Evolutionary conservation across 257 asterid species (phyloP).

Genomic region (Solanum gracilifrons): DNA sequence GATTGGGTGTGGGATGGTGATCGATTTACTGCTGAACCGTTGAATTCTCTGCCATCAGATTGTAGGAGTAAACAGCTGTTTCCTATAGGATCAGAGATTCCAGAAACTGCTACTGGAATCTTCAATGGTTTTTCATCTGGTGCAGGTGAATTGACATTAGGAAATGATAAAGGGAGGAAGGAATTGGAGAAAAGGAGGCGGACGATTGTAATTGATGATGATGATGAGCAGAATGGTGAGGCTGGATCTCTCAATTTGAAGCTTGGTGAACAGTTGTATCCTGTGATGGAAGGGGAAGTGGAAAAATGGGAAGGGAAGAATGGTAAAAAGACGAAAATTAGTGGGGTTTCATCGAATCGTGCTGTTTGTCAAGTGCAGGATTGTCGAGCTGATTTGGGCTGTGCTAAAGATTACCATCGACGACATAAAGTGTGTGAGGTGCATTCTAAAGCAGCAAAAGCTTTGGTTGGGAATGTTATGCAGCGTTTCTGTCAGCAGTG

Average conservation of each 20-base stretch:
- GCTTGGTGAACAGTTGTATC: slow-evolving; percentile 65
- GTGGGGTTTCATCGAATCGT: slow-evolving; percentile 29
- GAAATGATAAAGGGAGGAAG: slow-evolving; percentile 42
- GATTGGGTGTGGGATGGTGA: slow-evolving; percentile 98
- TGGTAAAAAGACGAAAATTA: slow-evolving; percentile 61
- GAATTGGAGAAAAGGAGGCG: slow-evolving; percentile 71
- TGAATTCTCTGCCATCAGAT: slow-evolving; percentile 41
- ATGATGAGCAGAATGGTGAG: slow-evolving; percentile 17
- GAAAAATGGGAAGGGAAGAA: slow-evolving; percentile 44
- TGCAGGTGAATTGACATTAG: slow-evolving; percentile 22
- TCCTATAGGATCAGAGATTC: slow-evolving; percentile 35
- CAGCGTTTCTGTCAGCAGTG: slow-evolving; percentile 50
- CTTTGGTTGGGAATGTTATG: slow-evolving; percentile 57
- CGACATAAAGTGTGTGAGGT: slow-evolving; percentile 90
- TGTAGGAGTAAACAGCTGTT: slow-evolving; percentile 51
- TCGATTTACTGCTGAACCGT: slow-evolving; percentile 46
- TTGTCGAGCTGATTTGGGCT: slow-evolving; percentile 59
- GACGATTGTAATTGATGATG: slow-evolving; percentile 19
- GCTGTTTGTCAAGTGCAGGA: slow-evolving; percentile 80
- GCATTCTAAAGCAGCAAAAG: slow-evolving; percentile 67
- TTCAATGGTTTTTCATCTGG: slow-evolving; percentile 10
- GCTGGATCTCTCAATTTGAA: slow-evolving; percentile 53
- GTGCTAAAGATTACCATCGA: slow-evolving; percentile 81
- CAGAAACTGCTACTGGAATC: neutral
- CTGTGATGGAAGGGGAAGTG: slow-evolving; percentile 22